These are phyloP conservation scores for Blastomyces emzantsi DNA, from an alignment of 2,329 filamentous ascomycete species.

Conservation along the genomic window DNA sequence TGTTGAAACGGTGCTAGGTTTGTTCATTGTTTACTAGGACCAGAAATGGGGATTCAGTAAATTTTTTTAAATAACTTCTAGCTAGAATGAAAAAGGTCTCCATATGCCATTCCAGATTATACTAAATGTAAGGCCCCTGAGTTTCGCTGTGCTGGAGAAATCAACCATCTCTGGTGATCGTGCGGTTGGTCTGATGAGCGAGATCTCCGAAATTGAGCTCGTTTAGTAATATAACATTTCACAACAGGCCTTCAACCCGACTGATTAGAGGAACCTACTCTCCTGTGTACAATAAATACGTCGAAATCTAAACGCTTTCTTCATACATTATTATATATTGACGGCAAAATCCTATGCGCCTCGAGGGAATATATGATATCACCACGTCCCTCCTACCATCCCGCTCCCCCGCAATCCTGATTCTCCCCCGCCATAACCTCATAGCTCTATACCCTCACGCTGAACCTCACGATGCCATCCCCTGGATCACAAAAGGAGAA, in stretches of 20 bases:
- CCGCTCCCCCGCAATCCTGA: conserved; percentile 7
- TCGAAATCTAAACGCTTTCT: neutral
- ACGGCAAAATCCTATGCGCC: neutral
- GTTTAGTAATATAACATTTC: neutral
- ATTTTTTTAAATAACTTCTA: neutral
- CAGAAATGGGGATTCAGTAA: neutral
- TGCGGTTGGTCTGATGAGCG: neutral
- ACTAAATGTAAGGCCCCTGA: neutral
- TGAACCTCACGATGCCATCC: neutral
- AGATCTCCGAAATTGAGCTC: neutral
- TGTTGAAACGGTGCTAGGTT: neutral
- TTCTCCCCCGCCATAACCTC: neutral
- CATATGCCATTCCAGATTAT: neutral
- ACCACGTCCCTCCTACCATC: neutral
- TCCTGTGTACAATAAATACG: neutral
- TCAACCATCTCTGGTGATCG: too few species aligned
- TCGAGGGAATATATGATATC: neutral
- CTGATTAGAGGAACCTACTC: too few species aligned
- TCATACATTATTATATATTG: neutral
- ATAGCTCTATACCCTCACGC: neutral
- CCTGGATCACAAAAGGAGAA: conserved; percentile 11
- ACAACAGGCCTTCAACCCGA: neutral
- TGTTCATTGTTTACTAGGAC: neutral
- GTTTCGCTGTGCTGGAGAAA: neutral
- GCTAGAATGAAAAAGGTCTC: neutral